These are phyloP conservation scores for Lepiota venenata DNA, from an alignment of 768 basidiomycete species.

Conservation along the genomic window DNA sequence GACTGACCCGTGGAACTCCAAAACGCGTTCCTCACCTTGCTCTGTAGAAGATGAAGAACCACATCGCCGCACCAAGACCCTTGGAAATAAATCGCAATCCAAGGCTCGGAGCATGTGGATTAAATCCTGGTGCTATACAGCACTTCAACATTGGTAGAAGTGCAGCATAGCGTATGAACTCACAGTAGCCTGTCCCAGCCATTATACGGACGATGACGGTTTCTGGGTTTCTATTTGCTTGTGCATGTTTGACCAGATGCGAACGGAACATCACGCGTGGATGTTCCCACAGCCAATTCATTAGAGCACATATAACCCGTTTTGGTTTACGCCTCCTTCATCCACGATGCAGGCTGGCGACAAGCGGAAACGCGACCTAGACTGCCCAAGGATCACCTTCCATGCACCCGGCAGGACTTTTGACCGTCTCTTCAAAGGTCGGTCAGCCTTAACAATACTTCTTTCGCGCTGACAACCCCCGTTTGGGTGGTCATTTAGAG, in stretches of 20 bases:
- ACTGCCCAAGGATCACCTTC: constrained; percentile 41
- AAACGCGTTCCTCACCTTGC: constrained; percentile 62
- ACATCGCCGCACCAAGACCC: constrained; percentile 89
- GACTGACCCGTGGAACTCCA: background rate
- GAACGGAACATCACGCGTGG: constrained; percentile 15
- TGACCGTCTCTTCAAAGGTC: constrained; percentile 55
- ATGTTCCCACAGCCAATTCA: constrained; percentile 9
- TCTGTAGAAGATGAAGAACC: constrained; percentile 99
- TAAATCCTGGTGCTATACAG: constrained; percentile 66
- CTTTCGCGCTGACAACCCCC: background rate
- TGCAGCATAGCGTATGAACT: constrained; percentile 7
- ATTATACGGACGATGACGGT: constrained; percentile 25
- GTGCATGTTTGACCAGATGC: constrained; percentile 26
- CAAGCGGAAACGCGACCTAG: constrained; percentile 40
- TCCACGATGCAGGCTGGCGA: constrained; percentile 32
- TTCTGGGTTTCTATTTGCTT: constrained; percentile 31
- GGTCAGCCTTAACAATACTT: background rate
- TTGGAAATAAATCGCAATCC: constrained; percentile 79
- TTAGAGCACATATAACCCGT: constrained; percentile 5
- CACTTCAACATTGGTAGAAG: constrained; percentile 4
- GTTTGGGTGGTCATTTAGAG: constrained; percentile 36
- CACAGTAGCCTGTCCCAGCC: constrained; percentile 38
- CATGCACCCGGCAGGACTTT: constrained; percentile 41
- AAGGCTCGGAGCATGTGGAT: constrained; percentile 82
- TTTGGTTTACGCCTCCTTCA: constrained; percentile 5